phyloP scores from a whole-genome alignment of 805 yeast genomes.

The Pichia insulana region DNA sequence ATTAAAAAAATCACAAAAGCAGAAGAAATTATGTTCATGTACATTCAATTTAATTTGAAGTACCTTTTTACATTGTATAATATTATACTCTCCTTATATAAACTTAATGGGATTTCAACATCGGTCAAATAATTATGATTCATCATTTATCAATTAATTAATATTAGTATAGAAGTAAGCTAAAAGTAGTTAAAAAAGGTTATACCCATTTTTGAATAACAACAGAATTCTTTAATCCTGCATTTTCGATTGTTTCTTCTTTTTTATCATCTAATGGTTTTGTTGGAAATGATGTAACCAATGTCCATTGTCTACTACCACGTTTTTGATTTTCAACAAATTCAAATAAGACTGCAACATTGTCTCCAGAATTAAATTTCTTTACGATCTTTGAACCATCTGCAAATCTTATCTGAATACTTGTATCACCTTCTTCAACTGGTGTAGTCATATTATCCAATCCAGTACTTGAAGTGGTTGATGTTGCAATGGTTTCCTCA shows the following conservation, averaged over 20 bases:
- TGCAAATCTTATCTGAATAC: constrained; percentile 76
- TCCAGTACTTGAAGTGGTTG: constrained; percentile 10
- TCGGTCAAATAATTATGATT: constrained; percentile 27
- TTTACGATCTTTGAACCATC: constrained; percentile 65
- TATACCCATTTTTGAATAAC: constrained; percentile 78
- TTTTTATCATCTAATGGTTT: constrained; percentile 56
- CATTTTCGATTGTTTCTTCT: constrained; percentile 53
- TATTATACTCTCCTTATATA: constrained; percentile 13
- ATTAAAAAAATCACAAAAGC: constrained; percentile 7
- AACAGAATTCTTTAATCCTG: constrained; percentile 76
- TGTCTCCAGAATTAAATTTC: constrained; percentile 54
- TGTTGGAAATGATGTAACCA: constrained; percentile 79
- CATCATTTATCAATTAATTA: too few relatives aligned
- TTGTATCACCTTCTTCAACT: constrained; percentile 38
- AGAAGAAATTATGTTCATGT: constrained; percentile 5
- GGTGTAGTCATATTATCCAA: constrained; percentile 18
- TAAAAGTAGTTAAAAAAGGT: background rate
- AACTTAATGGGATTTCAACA: constrained; percentile 39
- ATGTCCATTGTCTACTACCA: constrained; percentile 42
- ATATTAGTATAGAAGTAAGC: too few relatives aligned
- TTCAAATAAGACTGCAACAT: constrained; percentile 59
- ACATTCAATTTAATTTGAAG: constrained; percentile 9
- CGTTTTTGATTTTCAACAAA: constrained; percentile 47
- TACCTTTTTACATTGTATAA: constrained; percentile 11
- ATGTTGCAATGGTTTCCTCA: constrained; percentile 5